Evolutionary conservation across 2,329 filamentous ascomycete genomes (phyloP), one percentile per base, ranked within the genome.

Genomic region (Aspergillus glaucus): DNA sequence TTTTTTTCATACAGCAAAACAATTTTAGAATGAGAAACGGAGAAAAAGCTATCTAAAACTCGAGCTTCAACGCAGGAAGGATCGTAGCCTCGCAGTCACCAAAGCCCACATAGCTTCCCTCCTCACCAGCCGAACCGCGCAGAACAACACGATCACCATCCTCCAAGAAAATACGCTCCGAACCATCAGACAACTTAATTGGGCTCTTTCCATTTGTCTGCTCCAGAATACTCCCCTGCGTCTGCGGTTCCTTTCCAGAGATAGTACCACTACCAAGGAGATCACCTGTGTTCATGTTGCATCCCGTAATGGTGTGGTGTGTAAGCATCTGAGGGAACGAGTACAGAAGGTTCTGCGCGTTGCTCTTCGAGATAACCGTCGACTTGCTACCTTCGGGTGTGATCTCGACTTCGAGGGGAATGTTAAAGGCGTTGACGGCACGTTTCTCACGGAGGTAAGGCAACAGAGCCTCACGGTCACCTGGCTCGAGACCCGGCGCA

Each of bases 251-350:
- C 4, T 67, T 75, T 2, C 88, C 87, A 40, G 80, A 85, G 58
- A 93, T 92, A 1, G 88, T 93, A 3, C 88, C 88, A 2, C 85
- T 88, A 2, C 87, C 88, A 5, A 93, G 71, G 46, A 93, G 67
- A 62, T 93, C 87, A 30, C 87, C 87, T 0, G 83, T 78, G 43
- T 81, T 78, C 75, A 93, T 77, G 3, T 83, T 81, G 65, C 87
- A 93, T 5, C 87, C 87, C 1, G 84, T 86, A 43, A 88, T 78
- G 1, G 84, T 82, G 63, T 92, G 87, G 64, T 92, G 87, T 1
- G 87, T 80, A 37, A 92, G 74, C 86, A 91, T 90, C 65, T 92
- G 87, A 4, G 85, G 80, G 69, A 91, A 92, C 0, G 86, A 90
- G 77, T 83, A 92, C n/a, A 92, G 75, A 9, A 92, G 74, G 60